A percentile compares a stretch with the other conserved stretches of the same genome.
Conservation (phyloP, 441 rosid genomes). For the Metrosideros polymorpha region DNA sequence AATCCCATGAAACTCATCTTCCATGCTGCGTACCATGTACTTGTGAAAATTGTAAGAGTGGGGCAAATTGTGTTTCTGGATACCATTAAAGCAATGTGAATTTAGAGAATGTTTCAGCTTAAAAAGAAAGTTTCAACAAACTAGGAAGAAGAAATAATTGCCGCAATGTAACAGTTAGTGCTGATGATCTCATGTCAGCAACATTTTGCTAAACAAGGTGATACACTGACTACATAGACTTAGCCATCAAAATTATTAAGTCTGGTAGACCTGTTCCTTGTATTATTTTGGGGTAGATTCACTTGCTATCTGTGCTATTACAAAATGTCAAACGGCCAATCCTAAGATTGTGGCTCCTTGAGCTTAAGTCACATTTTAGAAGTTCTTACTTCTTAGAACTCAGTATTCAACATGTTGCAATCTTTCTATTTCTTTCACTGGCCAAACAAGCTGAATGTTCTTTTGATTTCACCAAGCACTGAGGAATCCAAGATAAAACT, state of each 20-base stretch:
- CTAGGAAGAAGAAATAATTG: not conserved
- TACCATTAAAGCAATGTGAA: slow-evolving; percentile 1
- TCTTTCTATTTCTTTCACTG: not conserved
- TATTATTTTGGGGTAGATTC: not conserved
- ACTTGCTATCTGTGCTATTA: not conserved
- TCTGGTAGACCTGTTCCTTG: not conserved
- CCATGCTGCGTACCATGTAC: slow-evolving; percentile 97
- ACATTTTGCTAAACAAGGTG: not conserved
- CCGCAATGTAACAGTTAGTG: not conserved
- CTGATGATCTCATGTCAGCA: not conserved
- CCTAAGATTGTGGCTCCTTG: not conserved
- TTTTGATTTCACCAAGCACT: not conserved
- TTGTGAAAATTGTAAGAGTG: slow-evolving; percentile 78
- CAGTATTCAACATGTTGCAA: not conserved
- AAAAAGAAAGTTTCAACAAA: not conserved
- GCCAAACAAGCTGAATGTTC: not conserved
- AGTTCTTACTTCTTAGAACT: not conserved
- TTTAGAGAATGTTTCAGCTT: not conserved
- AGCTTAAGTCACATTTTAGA: not conserved
- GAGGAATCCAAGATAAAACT: not conserved
- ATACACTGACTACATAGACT: not conserved
- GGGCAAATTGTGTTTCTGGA: slow-evolving; percentile 87
- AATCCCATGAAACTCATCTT: slow-evolving; percentile 90
- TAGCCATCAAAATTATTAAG: not conserved
- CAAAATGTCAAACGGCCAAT: not conserved